A percentile compares a stretch with the other conserved stretches of the same genome.
Conservation (phyloP, 2,329 filamentous ascomycete species). For the Cladosporium sp. region DNA sequence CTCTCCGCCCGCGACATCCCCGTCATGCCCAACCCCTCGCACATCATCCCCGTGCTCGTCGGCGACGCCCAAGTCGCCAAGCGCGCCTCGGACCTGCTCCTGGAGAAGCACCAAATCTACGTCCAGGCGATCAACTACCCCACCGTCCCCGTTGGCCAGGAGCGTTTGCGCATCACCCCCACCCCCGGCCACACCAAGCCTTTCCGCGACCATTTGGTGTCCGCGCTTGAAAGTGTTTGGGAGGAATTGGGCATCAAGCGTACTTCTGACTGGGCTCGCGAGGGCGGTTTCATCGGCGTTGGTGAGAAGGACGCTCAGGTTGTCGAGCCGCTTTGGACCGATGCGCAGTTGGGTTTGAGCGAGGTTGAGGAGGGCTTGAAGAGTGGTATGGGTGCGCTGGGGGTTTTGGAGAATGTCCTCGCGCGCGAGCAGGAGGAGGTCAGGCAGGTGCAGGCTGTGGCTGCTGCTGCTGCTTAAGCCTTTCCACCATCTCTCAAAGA, state of each 20-base stretch:
- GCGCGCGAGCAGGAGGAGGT: conserved; percentile 43
- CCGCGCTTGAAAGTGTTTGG: conserved; percentile 85
- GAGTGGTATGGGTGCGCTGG: conserved; percentile 38
- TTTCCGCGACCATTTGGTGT: conserved; percentile 78
- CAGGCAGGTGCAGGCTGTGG: conserved; percentile 34
- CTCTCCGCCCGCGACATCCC: conserved; percentile 78
- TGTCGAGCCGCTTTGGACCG: conserved; percentile 79
- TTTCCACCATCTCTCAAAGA: no score
- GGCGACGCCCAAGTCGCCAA: conserved; percentile 92
- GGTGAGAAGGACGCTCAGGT: conserved; percentile 61
- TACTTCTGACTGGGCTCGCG: conserved; percentile 82
- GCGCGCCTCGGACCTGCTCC: conserved; percentile 83
- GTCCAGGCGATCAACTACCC: conserved; percentile 99
- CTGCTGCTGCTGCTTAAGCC: conserved; percentile 32
- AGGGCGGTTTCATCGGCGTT: conserved; percentile 93
- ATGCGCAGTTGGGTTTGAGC: conserved; percentile 76
- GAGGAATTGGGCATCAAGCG: conserved; percentile 82
- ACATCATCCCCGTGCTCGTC: conserved; percentile 91
- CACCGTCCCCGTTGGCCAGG: conserved; percentile 95
- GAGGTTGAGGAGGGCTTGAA: conserved; percentile 59
- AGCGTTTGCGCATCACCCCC: conserved; percentile 90
- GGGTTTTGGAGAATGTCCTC: conserved; percentile 45
- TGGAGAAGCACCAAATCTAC: conserved; percentile 88
- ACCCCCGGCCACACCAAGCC: conserved; percentile 86
- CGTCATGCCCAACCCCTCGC: conserved; percentile 94